phyloP scores from a whole-genome alignment of 202 grass and related monocot genomes.

The Zoysia matrella region DNA sequence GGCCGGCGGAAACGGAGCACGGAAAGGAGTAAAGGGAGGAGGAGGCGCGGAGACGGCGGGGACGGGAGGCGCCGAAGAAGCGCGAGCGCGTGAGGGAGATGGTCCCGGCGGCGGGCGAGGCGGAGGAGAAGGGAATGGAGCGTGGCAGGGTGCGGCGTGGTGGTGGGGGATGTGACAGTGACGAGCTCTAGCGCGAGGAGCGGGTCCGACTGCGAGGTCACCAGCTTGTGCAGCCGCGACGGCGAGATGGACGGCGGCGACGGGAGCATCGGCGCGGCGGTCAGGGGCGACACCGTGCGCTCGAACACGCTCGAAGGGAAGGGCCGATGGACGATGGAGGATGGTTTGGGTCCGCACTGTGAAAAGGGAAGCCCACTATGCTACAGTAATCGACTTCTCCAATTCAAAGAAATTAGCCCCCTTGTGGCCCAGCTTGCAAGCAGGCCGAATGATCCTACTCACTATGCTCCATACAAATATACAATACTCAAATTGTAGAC shows the following conservation, averaged over 20 bases:
- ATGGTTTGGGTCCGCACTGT: background rate
- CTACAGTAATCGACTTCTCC: background rate
- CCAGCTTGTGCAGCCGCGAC: slow-evolving; percentile 64
- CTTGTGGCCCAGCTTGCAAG: background rate
- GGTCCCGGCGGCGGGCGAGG: slow-evolving; percentile 47
- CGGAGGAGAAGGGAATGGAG: slow-evolving; percentile 47
- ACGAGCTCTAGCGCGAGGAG: slow-evolving; percentile 66
- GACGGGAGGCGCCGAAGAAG: slow-evolving; percentile 52
- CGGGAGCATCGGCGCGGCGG: background rate
- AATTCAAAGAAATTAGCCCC: background rate
- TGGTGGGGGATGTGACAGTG: slow-evolving; percentile 37
- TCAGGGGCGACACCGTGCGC: background rate
- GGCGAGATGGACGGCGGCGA: slow-evolving; percentile 47
- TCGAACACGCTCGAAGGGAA: background rate
- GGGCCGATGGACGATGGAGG: background rate
- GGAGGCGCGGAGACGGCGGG: slow-evolving; percentile 46
- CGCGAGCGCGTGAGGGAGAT: slow-evolving; percentile 57
- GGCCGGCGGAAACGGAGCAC: slow-evolving; percentile 49
- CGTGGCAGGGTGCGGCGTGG: slow-evolving; percentile 42
- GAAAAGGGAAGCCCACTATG: background rate
- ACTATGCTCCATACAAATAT: too few species aligned
- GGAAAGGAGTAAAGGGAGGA: slow-evolving; percentile 51
- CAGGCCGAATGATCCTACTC: too few species aligned
- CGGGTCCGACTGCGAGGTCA: slow-evolving; percentile 48
- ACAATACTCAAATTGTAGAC: background rate